A percentile compares a stretch with the other conserved stretches of the same genome.
These are phyloP conservation scores for Hyaloscypha finlandica DNA, from an alignment of 495 filamentous ascomycete species.

Conservation along the genomic window DNA sequence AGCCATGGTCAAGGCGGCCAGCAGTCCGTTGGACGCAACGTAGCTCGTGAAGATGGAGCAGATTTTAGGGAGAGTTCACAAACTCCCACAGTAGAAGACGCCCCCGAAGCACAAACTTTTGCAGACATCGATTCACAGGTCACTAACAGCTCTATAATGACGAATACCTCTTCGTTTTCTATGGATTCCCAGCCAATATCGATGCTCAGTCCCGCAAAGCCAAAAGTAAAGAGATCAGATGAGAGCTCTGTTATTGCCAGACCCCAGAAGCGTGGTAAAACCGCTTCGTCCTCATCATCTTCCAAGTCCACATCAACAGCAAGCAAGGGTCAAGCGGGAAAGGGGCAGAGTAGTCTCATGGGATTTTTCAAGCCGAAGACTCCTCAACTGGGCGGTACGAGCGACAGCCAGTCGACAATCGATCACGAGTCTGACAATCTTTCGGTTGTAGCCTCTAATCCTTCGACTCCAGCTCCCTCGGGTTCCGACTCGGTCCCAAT, in stretches of 20 bases:
- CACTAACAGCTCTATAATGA: not conserved
- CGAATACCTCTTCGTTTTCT: not conserved
- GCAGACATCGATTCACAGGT: not conserved
- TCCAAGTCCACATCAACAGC: slow-evolving; percentile 34
- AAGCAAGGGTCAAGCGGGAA: slow-evolving; percentile 36
- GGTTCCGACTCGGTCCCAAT: not conserved
- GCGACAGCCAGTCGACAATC: slow-evolving; percentile 19
- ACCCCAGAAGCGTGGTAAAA: slow-evolving; percentile 25
- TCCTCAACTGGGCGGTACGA: slow-evolving; percentile 18
- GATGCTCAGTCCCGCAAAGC: slow-evolving; percentile 16
- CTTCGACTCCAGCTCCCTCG: slow-evolving; percentile 6
- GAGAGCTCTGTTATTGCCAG: slow-evolving; percentile 10
- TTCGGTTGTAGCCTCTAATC: slow-evolving; percentile 7
- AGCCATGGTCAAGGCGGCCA: not conserved
- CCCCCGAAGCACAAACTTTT: not conserved
- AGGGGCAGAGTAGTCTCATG: slow-evolving; percentile 74
- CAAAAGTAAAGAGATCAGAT: slow-evolving; percentile 13
- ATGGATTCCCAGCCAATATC: not conserved
- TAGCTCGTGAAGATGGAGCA: not conserved
- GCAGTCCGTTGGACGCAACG: not conserved
- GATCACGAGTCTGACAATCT: slow-evolving; percentile 16
- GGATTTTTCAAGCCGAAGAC: slow-evolving; percentile 78
- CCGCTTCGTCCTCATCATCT: slow-evolving; percentile 6
- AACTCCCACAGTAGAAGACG: not conserved
- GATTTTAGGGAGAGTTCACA: not conserved